Conservation (phyloP, 2,329 filamentous ascomycete genomes). For the Plenodomus lindquistii region DNA sequence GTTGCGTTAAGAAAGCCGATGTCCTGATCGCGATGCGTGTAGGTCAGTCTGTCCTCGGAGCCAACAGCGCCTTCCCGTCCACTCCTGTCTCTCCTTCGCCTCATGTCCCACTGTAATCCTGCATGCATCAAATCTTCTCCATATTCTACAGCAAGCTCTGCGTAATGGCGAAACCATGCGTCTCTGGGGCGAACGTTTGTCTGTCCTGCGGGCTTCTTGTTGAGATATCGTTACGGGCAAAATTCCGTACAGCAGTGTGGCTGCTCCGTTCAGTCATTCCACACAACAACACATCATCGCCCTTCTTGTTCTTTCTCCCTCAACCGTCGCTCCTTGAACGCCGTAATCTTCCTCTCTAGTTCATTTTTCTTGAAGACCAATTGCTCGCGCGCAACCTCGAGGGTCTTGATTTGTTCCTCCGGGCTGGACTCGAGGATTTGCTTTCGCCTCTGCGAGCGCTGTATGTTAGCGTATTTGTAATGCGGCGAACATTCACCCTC, state of each 20-base stretch:
- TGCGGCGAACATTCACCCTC: background rate
- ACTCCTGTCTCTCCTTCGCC: background rate
- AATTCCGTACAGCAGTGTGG: background rate
- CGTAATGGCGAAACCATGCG: no score
- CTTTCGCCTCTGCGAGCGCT: slow-evolving; percentile 46
- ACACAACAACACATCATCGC: background rate
- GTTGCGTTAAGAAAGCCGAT: background rate
- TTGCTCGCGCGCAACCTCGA: slow-evolving; percentile 55
- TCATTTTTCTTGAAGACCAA: slow-evolving; percentile 56
- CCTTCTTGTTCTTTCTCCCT: slow-evolving; percentile 15
- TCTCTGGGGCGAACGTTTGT: no score
- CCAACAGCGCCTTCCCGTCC: background rate
- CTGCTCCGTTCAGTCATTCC: background rate
- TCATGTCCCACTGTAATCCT: background rate
- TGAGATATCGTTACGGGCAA: background rate
- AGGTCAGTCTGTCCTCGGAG: background rate
- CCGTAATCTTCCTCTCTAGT: slow-evolving; percentile 60
- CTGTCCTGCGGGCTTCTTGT: background rate
- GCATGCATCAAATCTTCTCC: background rate
- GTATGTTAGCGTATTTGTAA: background rate
- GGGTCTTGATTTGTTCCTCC: slow-evolving; percentile 59
- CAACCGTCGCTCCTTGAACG: slow-evolving; percentile 22
- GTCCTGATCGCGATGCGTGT: background rate
- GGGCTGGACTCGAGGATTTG: slow-evolving; percentile 55
- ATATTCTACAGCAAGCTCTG: background rate